These are phyloP conservation scores for Coemansia sp. DNA, from an alignment of 192 early-diverging fungal genomes.

Conservation along the genomic window DNA sequence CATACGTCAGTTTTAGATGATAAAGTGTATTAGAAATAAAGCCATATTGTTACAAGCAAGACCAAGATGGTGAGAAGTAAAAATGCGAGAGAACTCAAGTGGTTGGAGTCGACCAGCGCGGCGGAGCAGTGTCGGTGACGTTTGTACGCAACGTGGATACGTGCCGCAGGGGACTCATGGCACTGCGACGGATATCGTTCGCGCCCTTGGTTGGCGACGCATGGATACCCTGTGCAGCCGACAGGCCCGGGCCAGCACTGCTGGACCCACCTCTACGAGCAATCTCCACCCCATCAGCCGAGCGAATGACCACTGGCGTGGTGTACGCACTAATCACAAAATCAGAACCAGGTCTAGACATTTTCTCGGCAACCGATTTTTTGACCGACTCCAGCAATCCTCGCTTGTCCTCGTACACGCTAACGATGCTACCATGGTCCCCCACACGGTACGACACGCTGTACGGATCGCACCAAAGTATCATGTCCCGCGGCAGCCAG, in stretches of 20 bases:
- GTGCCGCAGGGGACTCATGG: conserved; percentile 41
- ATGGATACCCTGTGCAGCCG: conserved; percentile 8
- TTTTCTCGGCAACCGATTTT: conserved; percentile 43
- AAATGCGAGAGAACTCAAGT: not conserved
- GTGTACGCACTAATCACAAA: conserved; percentile 53
- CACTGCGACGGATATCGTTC: conserved; percentile 26
- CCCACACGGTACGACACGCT: conserved; percentile 69
- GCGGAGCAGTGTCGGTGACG: conserved; percentile 6
- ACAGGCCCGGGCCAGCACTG: not conserved
- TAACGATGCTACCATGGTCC: conserved; percentile 66
- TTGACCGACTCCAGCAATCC: conserved; percentile 44
- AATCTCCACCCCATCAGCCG: conserved; percentile 50
- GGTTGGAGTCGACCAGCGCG: conserved; percentile 10
- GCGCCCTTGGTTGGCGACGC: conserved; percentile 45
- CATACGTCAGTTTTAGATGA: no score
- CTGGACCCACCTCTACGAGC: conserved; percentile 29
- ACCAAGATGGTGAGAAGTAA: not conserved
- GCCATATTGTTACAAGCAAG: conserved; percentile 12
- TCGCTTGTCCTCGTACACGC: conserved; percentile 62
- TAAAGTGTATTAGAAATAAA: not conserved
- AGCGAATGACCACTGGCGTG: conserved; percentile 50
- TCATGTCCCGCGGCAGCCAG: conserved; percentile 63
- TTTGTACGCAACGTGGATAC: conserved; percentile 13
- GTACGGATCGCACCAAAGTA: conserved; percentile 73
- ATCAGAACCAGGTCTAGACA: conserved; percentile 34